Base-by-base conservation (phyloP, 1,284 basidiomycete species). In the Cystobasidium sp. region DNA sequence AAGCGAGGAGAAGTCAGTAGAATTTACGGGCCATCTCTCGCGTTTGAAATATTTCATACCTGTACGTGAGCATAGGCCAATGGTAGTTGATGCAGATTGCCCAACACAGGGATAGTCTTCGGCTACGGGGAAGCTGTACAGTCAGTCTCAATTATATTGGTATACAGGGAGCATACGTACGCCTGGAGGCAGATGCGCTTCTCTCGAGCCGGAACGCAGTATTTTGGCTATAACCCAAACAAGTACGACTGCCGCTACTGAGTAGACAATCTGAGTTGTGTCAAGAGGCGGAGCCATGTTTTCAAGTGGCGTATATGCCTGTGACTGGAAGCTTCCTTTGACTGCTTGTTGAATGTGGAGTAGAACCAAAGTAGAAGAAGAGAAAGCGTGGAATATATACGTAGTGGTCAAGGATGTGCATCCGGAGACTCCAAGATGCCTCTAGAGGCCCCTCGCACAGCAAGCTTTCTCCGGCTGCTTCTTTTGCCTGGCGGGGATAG, bases 211-310 rank as follows among this genome's bases (percentile, higher is more conserved):
- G 14, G 24, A 37, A 8, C 24, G 20, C 14, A 56, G 18, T 12
- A 56, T 56, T 37, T 56, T 56, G 1, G 24, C 20, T 12, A 56
- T 8, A 5, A 56, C 20, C 14, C 39, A 56, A 37, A 53, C 6
- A 22, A 53, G 9, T 20, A 53, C 66, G n/a, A 56, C 47, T 31
- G 52, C 41, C 41, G 76, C 65, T 78, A 81, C 80, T 9, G 81
- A 81, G 3, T 68, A 52, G 74, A 79, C 74, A 72, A 83, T 79
- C 61, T 76, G 79, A 31, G 31, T 31, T 31, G 31, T 31, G 31
- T 31, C 31, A 31, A 31, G 31, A 31, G 31, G 31, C 31, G 31
- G 31, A 31, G 31, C 31, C 31, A 31, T 31, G 31, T 31, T 31
- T 31, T 31, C 31, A 31, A 31, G 31, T 31, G 31, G 31, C 31